phyloP scores from a whole-genome alignment of 1,139 yeast genomes.

The Petasospora fabianii region DNA sequence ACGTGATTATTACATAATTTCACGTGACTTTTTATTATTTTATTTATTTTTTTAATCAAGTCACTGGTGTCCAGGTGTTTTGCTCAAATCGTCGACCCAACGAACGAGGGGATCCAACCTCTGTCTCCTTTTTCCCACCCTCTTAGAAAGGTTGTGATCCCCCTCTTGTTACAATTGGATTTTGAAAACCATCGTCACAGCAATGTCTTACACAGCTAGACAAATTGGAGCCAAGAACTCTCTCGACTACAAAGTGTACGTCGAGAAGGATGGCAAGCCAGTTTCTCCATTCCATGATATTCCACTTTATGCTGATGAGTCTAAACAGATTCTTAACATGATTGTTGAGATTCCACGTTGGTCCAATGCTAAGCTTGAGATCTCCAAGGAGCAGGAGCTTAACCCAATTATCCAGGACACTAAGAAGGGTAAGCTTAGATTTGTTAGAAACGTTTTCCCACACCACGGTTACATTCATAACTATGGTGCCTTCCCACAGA shows the following conservation, averaged over 20 bases:
- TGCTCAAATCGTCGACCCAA: too few species aligned
- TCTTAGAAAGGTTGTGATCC: too few species aligned
- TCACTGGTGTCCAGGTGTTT: too few species aligned
- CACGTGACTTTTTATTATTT: too few species aligned
- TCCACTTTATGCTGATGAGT: slow-evolving; percentile 62
- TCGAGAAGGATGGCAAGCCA: slow-evolving; percentile 65
- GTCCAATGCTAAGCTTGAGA: slow-evolving; percentile 88
- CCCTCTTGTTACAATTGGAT: too few species aligned
- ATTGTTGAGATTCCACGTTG: slow-evolving; percentile 90
- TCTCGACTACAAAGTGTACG: slow-evolving; percentile 80
- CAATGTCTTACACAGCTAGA: slow-evolving; percentile 77
- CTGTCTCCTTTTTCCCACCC: too few species aligned
- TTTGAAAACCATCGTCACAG: too few species aligned
- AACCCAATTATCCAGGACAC: slow-evolving; percentile 87
- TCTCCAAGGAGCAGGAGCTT: slow-evolving; percentile 58
- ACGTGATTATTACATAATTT: too few species aligned
- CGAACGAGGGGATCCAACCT: too few species aligned
- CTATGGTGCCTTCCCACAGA: slow-evolving; percentile 93
- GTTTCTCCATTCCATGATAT: slow-evolving; percentile 77
- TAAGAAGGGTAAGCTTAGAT: slow-evolving; percentile 80
- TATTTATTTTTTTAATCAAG: too few species aligned
- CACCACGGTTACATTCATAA: slow-evolving; percentile 88
- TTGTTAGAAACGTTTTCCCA: slow-evolving; percentile 85
- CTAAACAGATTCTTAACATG: slow-evolving; percentile 72
- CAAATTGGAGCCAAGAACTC: slow-evolving; percentile 92